Base-by-base conservation (phyloP, 2,329 filamentous ascomycete species). In the Colletotrichum liaoningense region DNA sequence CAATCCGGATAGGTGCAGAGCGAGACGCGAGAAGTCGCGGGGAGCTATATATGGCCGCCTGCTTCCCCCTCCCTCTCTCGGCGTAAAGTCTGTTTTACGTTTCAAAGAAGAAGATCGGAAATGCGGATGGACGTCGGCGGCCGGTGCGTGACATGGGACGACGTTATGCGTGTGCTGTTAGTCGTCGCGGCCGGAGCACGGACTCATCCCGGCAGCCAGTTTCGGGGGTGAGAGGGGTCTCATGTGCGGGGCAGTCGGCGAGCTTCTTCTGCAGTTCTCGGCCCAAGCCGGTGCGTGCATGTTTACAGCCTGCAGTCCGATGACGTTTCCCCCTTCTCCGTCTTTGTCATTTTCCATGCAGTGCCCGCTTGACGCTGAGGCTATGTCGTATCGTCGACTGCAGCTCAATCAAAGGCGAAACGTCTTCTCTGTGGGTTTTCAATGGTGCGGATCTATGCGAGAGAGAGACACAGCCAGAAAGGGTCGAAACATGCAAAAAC, bases 1-100 rank as follows among this genome's bases (percentile, higher is more conserved):
- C 16, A 12, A 22, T 22, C 24, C 30, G 55, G 54, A 38, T 28
- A 62, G 11, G 55, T 56, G 55, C 28, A 38, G 49, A 68, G 14
- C 64, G 64, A 63, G 69, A 72, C 64, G 52, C 49, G 46, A 33
- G 58, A 22, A 57, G 57, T 72, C 64, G 58, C 64, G 56, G 65
- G 30, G 19, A 26, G 46, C 52, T 46, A 58, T 60, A 55, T 67
- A 28, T 49, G 38, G 12, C 16, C 35, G 38, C n/a, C 35, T 52
- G 22, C 58, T 38, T 49, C 16, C 35, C 16, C 5, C n/a, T 14
- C 22, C 3, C 26, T 14, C 28, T 42, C 9, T 69, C n/a, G 54
- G 14, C 6, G 7, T 49, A 62, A 35, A 60, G 49, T 54, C 14
- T 62, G 19, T 55, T 46, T 57, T 72, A 24, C n/a, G 65, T 72